Base-by-base conservation (phyloP, 2,329 filamentous ascomycete genomes). In the Alternaria solani region DNA sequence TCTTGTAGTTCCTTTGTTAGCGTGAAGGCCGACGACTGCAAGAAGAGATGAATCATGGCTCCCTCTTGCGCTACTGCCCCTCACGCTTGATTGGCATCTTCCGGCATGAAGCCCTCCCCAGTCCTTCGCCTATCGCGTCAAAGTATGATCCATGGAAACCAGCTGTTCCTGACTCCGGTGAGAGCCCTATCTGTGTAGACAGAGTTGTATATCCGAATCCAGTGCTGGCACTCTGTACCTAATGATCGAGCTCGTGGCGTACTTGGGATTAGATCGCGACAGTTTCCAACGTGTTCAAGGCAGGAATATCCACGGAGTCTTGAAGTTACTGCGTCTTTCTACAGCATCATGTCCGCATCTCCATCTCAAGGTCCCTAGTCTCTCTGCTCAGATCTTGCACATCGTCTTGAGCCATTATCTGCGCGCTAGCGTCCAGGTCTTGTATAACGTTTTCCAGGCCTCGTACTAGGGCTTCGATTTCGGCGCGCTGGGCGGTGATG, bases 401-500 rank as follows among this genome's bases (percentile, higher is more conserved):
- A 9, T 78, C 75, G 32, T 78, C 75, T 55, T 77, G 69, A 6
- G 70, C 74, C 64, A 84, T 75, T 39, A 78, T 77, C 41, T 78
- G 75, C 28, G 80, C 81, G 57, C 79, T 80, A 8, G 79, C 82
- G 67, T 88, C 85, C 43, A 89, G 72, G 73, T 89, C 87, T 30
- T 76, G 76, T 46, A 89, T 82, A 12, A 87, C 82, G 46, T 76
- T 78, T 71, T 89, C 87, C 32, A 90, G 72, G 18, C 83, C 81
- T 18, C 79, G 77, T 20, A 89, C 75, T 53, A 89, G 71, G 23
- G 73, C 79, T 64, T 86, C 82, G 46, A 89, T 87, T 67, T 89
- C 86, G 47, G 79, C 76, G 59, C 86, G 80, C 68, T 89, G 87
- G 41, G 80, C 76, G 47, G 80, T 77, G 5, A 89, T 81, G 9